Evolutionary conservation across 768 basidiomycete species (phyloP), one percentile per base, ranked within the genome.

Genomic region (Tricholomella constricta): DNA sequence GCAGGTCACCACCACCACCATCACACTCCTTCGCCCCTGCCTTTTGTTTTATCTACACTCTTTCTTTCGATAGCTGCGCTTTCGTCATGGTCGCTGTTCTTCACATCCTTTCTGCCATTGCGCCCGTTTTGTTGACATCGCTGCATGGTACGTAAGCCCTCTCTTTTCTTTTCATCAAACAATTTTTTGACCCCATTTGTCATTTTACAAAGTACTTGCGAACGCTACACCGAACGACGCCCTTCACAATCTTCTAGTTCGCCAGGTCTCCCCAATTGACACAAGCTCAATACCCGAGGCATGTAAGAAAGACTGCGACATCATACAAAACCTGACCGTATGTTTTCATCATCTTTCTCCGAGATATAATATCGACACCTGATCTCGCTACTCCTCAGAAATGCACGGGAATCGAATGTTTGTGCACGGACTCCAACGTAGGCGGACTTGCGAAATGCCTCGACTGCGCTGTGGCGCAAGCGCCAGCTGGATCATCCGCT

Each of bases 21-120:
- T n/a, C n/a, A n/a, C n/a, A n/a, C n/a, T n/a, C n/a, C n/a, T n/a
- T n/a, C n/a, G n/a, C 12, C 17, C 17, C 12, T 22, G 12, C 17
- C 17, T 25, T 26, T 40, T 48, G 14, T 6, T 8, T 9, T 2
- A 48, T 29, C 6, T 25, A 37, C 23, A n/a, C 26, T 45, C 44
- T 32, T 27, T 27, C 20, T 3, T 34, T 31, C 29, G 2, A 19
- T 10, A 26, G 31, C 34, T 23, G 22, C 12, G n/a, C 34, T 26
- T 34, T 45, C 45, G 29, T 22, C 34, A 57, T 57, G 56, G 51
- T 57, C 34, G 51, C 47, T 27, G 23, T 51, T 36, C 34, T 52
- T 19, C 25, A 31, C 42, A 10, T 57, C 44, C 26, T 51, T 34
- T 27, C 43, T 25, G 23, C 36, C 41, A 27, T 44, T 20, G 15